Base-by-base conservation (phyloP, 1,139 yeast genomes). In the Saccharomyces hybrid region DNA sequence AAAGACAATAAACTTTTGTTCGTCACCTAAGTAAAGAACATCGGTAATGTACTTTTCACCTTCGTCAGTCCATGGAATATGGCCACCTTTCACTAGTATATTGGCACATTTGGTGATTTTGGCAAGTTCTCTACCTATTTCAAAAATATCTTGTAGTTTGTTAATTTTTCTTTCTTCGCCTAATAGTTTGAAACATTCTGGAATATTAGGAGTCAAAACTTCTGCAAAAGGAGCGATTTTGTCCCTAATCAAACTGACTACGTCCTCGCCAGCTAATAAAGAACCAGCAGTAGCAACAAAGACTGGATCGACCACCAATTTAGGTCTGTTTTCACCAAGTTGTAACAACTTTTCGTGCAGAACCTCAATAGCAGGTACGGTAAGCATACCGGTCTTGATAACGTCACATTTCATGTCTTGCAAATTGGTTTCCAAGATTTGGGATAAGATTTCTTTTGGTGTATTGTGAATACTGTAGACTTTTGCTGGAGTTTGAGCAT, bases 51-150 rank as follows among this genome's bases (percentile, higher is more conserved):
- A 59, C 6, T 68, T 65, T 19, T 60, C 65, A 24, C 62, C 57
- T 6, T 65, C 60, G 24, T 55, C 57, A 19, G 71, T 66, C 78
- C 84, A 82, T 3, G 88, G 83, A 16, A 77, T 67, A 67, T 88
- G 96, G 0, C 97, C 97, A 21, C 96, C 97, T 70, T 89, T 90
- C 16, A 90, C 76, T 49, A 89, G 72, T 7, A 90, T 78, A 58
- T 81, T 82, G 16, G 72, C 59, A 59, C 85, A 78, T 3, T 77
- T 74, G 2, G 83, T 70, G 3, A 58, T 58, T 4, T 61, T 54
- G 53, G 77, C 77, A 24, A 86, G 75, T 2, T 63, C 59, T 31
- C 69, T 66, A 0, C 84, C 86, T 57, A 83, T 71, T 2, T 57
- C 59, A 21, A 68, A 61, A 53, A 79, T 66, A 42, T 76, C 79